Conservation (phyloP, 352 stramenopile genomes). For the Aphanomyces stellatus region DNA sequence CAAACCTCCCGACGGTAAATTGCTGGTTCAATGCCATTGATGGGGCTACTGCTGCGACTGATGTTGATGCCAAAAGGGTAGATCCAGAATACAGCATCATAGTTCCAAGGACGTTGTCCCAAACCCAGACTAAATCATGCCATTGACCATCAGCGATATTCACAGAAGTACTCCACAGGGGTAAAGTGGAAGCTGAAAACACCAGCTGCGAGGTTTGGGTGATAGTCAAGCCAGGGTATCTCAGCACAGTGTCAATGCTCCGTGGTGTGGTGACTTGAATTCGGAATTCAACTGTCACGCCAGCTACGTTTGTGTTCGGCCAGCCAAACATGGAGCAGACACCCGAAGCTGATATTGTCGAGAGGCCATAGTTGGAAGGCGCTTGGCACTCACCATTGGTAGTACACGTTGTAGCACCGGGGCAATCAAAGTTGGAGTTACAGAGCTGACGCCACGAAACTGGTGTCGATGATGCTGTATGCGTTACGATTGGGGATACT, state of each 20-base stretch:
- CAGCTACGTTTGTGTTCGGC: neutral
- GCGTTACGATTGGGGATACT: neutral
- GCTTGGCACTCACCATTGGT: neutral
- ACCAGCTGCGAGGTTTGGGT: neutral
- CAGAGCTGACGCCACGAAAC: neutral
- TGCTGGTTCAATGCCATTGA: neutral
- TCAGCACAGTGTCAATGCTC: neutral
- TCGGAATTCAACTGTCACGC: constrained; percentile 2
- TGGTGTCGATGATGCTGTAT: neutral
- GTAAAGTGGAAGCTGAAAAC: neutral
- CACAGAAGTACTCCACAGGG: neutral
- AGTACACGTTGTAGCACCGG: neutral
- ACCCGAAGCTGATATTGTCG: neutral
- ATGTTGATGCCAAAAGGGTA: neutral
- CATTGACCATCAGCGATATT: constrained; percentile 5
- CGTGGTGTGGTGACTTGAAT: neutral
- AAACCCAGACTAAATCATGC: neutral
- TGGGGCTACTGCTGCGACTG: neutral
- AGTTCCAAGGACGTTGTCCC: neutral
- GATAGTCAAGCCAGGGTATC: neutral
- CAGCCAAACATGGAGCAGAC: neutral
- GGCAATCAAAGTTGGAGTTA: neutral
- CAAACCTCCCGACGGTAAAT: neutral
- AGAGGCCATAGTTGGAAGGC: neutral
- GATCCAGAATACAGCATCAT: neutral